Base-by-base conservation (phyloP, 169 alveolate genomes). In the Besnoitia besnoiti region DNA sequence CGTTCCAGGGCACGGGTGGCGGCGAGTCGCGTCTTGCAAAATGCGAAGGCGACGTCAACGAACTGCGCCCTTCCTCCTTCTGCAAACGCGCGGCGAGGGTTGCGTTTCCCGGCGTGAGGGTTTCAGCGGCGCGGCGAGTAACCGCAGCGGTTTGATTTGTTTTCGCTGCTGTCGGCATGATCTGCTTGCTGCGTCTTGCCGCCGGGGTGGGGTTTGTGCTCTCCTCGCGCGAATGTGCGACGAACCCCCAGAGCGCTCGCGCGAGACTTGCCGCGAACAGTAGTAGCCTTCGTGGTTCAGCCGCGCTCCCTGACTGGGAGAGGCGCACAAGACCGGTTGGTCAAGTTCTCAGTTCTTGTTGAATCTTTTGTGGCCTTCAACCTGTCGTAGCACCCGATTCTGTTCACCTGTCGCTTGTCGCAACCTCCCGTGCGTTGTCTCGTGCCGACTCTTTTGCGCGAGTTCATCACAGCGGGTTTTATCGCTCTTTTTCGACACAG, bases 301-400 rank as follows among this genome's bases (percentile, higher is more conserved):
- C 67, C 12, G 67, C 67, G 67, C 67, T 55, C 67, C 67, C 67
- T 55, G 67, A 55, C 67, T 21, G 67, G 67, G 67, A 55, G 59
- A 49, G 59, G 16, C n/a, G n/a, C n/a, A 55, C 33, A 55, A 16
- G n/a, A 19, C 67, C 33, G 12, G 67, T 0, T 55, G 33, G 24
- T 55, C 67, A 55, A 55, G 12, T 55, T 55, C 27, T n/a, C 24
- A 19, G 5, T 55, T 55, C 67, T 5, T 55, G 67, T 21, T n/a
- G 24, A 5, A 55, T 21, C 24, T 55, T 55, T 55, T n/a, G 67
- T 55, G 12, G 67, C 1, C 67, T 55, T 55, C 27, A 1, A 16
- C 67, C 3, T n/a, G 67, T 16, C 67, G 67, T 55, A 55, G 67
- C 67, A 55, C 12, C 67, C 30, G 12, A n/a, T 19, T 55, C 67